Evolutionary conservation across 805 yeast genomes (phyloP).

Genomic region (Soucietia sequanensis): DNA sequence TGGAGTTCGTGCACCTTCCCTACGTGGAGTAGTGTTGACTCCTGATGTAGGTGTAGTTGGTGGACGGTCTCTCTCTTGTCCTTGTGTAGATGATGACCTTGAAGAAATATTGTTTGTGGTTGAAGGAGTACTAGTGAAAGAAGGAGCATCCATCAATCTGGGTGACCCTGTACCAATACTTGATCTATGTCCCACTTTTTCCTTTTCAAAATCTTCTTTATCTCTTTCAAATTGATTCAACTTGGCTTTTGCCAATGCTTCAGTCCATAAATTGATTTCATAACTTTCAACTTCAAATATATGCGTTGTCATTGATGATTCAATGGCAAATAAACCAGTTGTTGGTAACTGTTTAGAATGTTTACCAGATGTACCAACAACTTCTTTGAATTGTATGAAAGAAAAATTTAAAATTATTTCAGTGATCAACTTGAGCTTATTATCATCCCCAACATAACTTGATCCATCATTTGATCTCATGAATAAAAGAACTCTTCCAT

Average conservation of each 20-base stretch:
- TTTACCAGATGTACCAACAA: constrained; percentile 38
- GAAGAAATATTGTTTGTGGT: constrained; percentile 2
- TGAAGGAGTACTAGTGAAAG: constrained; percentile 8
- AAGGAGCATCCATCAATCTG: constrained; percentile 18
- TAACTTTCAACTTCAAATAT: constrained; percentile 54
- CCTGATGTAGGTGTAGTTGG: constrained; percentile 1
- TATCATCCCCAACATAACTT: constrained; percentile 11
- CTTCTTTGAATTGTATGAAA: constrained; percentile 57
- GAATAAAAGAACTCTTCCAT: constrained; percentile 62
- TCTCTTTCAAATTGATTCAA: constrained; percentile 47
- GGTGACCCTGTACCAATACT: not conserved
- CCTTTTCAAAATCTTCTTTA: constrained; percentile 15
- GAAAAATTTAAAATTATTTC: constrained; percentile 57
- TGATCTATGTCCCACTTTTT: constrained; percentile 7
- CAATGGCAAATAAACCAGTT: constrained; percentile 54
- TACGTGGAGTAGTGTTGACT: constrained; percentile 1
- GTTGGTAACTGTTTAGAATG: constrained; percentile 31
- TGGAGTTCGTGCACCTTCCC: constrained; percentile 7
- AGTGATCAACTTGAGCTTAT: constrained; percentile 41
- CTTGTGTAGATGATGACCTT: not conserved
- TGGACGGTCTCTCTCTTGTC: constrained; percentile 1
- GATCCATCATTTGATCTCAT: constrained; percentile 37
- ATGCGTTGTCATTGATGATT: constrained; percentile 53
- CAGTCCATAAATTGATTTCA: constrained; percentile 59
- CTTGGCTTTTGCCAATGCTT: constrained; percentile 48